Evolutionary conservation across 1,284 basidiomycete species (phyloP), one percentile per base, ranked within the genome.

Genomic region (Fomes fomentarius): DNA sequence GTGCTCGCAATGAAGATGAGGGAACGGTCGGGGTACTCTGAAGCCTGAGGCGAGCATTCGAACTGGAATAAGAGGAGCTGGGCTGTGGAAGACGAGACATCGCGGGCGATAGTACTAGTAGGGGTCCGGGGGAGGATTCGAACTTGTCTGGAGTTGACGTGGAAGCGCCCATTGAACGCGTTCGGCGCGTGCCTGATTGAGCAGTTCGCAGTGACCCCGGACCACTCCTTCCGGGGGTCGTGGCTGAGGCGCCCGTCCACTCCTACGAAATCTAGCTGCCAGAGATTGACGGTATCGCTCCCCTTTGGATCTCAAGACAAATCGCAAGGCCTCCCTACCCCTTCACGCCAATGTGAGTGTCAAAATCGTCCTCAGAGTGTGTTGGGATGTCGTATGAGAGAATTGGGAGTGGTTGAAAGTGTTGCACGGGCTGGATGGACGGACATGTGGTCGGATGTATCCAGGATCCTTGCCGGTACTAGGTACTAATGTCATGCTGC

Each of bases 51-150:
- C 60, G 56, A 15, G 56, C 37, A 12, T 59, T 59, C 1, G 61
- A n/a, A n/a, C n/a, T n/a, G n/a, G n/a, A 54, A 43, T 75, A 71
- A 33, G 76, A 72, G n/a, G 76, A 72, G 4, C 75, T 68, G 4
- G 72, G 68, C 54, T 76, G 77, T 14, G 80, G 78, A 35, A 80
- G 70, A 57, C 81, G 79, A 56, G 81, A 82, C 81, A 82, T 79
- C 10, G 9, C 46, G 49, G 26, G 6, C 28, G 5, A 46, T n/a
- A 37, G 35, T 10, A 24, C 21, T 25, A n/a, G 45, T 14, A 33
- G 38, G 19, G 19, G 43, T 6, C 21, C 17, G 22, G n/a, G 19
- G 24, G 17, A 21, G n/a, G 45, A 26, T 19, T 37, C 38, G 33
- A 33, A 26, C n/a, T n/a, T n/a, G 37, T n/a, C 14, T 6, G 34